Conservation (phyloP, 805 yeast species). For the Starmera dryadoides region DNA sequence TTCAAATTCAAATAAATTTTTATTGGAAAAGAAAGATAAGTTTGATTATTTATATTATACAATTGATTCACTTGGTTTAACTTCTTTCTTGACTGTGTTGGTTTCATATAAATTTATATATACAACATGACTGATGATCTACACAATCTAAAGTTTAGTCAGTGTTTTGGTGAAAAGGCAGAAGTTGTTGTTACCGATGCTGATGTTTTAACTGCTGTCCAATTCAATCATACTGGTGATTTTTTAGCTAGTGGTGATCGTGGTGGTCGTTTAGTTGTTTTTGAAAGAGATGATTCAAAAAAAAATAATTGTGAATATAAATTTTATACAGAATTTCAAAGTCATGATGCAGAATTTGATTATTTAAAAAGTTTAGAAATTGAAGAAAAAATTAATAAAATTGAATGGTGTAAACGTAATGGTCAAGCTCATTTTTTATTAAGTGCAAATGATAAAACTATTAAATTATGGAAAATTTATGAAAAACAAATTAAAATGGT, state of each 20-base stretch:
- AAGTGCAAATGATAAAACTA: constrained; percentile 96
- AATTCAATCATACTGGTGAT: constrained; percentile 91
- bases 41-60: no score
- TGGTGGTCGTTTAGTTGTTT: constrained; percentile 95
- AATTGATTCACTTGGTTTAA: no score
- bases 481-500: constrained; percentile 90
- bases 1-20: no score
- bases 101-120: no score
- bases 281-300: constrained; percentile 76
- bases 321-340: constrained; percentile 94
- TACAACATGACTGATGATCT: constrained; percentile 23
- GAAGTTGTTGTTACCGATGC: constrained; percentile 97
- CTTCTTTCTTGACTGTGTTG: no score
- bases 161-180: constrained; percentile 98
- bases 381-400: constrained; percentile 96
- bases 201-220: constrained; percentile 94
- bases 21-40: no score
- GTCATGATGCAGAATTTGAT: constrained; percentile 98
- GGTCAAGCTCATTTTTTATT: constrained; percentile 87
- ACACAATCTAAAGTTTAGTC: constrained; percentile 66
- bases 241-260: constrained; percentile 97
- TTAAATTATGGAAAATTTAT: constrained; percentile 93
- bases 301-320: constrained; percentile 84
- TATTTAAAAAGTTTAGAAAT: constrained; percentile 92
- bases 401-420: constrained; percentile 88